These are phyloP conservation scores for Leptomonas pyrrhocoris DNA, from an alignment of 208 protist genomes.

Conservation along the genomic window DNA sequence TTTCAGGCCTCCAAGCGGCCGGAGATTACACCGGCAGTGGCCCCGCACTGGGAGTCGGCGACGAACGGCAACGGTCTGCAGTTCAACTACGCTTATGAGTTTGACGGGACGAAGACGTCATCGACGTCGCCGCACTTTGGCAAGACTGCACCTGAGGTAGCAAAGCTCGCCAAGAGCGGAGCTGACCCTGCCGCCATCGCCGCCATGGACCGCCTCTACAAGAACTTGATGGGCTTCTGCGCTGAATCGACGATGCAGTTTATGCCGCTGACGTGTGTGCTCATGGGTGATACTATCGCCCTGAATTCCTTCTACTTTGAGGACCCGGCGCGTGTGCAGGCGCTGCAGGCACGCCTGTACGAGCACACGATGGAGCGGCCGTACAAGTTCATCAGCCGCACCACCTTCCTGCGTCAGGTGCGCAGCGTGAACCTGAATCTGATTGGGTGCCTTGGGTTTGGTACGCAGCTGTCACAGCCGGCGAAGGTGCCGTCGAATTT, in stretches of 20 bases:
- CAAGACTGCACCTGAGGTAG: slow-evolving; percentile 50
- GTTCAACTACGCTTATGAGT: slow-evolving; percentile 59
- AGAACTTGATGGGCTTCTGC: slow-evolving; percentile 51
- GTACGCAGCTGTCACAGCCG: slow-evolving; percentile 19
- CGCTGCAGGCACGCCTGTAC: slow-evolving; percentile 36
- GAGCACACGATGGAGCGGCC: slow-evolving; percentile 72
- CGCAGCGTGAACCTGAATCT: slow-evolving; percentile 75
- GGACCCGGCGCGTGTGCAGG: slow-evolving; percentile 33
- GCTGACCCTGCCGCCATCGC: slow-evolving; percentile 42
- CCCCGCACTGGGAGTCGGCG: slow-evolving; percentile 53
- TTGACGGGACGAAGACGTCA: slow-evolving; percentile 7
- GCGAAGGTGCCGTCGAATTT: slow-evolving; percentile 19
- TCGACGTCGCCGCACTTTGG: slow-evolving; percentile 7
- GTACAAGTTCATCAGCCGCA: slow-evolving; percentile 51
- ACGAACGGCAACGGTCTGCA: slow-evolving; percentile 46
- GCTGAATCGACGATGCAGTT: slow-evolving; percentile 66
- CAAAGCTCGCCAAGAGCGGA: slow-evolving; percentile 45
- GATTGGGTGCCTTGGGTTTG: slow-evolving; percentile 68
- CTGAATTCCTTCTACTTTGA: slow-evolving; percentile 70
- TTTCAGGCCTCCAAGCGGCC: slow-evolving; percentile 24
- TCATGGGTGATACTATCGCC: slow-evolving; percentile 75
- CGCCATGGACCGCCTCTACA: slow-evolving; percentile 53
- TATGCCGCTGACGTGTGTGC: slow-evolving; percentile 58
- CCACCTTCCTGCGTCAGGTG: slow-evolving; percentile 69
- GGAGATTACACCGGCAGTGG: slow-evolving; percentile 12